These are phyloP conservation scores for Mucor racemosus DNA, from an alignment of 371 early-diverging fungal genomes.

Conservation along the genomic window DNA sequence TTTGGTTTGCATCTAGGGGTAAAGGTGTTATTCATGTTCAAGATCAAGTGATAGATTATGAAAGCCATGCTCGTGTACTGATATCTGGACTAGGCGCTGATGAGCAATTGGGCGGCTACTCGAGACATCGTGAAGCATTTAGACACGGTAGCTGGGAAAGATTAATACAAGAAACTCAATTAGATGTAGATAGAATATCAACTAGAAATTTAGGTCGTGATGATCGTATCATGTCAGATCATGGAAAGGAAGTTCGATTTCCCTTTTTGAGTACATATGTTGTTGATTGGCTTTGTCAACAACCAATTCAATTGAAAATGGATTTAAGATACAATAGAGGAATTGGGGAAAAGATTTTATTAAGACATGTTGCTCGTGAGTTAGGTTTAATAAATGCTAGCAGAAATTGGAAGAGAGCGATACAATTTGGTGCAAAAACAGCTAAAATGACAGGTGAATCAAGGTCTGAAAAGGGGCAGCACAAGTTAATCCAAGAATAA, in stretches of 20 bases:
- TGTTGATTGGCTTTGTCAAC: conserved; percentile 64
- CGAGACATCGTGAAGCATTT: conserved; percentile 83
- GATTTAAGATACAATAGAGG: conserved; percentile 83
- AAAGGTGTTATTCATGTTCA: conserved; percentile 28
- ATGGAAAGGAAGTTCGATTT: conserved; percentile 88
- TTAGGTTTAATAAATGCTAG: conserved; percentile 65
- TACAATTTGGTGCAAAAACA: conserved; percentile 96
- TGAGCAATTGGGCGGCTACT: conserved; percentile 94
- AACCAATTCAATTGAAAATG: conserved; percentile 82
- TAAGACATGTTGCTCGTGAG: conserved; percentile 66
- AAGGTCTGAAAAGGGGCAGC: conserved; percentile 67
- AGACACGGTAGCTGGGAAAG: conserved; percentile 66
- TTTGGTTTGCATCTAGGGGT: conserved; percentile 95
- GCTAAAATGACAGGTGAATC: conserved; percentile 86
- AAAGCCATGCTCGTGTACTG: conserved; percentile 76
- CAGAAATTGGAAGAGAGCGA: conserved; percentile 84
- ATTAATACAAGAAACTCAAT: conserved; percentile 77
- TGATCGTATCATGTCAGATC: conserved; percentile 91
- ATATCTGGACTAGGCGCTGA: conserved; percentile 96
- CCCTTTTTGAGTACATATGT: conserved; percentile 85
- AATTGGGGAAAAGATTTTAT: conserved; percentile 90
- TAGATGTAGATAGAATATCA: conserved; percentile 87
- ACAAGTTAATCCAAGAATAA: conserved; percentile 33
- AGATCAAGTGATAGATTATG: conserved; percentile 38
- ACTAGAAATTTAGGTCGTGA: conserved; percentile 90